phyloP scores from a whole-genome alignment of 805 yeast species.

The Priceomyces castillae region DNA sequence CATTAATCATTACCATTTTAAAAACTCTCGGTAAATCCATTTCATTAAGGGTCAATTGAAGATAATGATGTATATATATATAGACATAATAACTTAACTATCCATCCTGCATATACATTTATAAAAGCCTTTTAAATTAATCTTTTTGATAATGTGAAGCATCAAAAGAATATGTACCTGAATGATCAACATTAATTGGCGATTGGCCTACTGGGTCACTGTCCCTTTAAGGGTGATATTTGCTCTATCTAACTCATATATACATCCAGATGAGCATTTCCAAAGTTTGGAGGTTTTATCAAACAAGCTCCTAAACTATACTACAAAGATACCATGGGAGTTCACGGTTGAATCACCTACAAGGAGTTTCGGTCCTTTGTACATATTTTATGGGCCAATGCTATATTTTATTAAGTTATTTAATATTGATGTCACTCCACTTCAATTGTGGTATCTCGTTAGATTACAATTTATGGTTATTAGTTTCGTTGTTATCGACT shows the following conservation, averaged over 20 bases:
- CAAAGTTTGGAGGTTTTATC: conserved; percentile 81
- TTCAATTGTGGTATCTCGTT: conserved; percentile 49
- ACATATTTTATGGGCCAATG: conserved; percentile 68
- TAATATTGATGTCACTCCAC: conserved; percentile 42
- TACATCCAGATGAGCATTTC: conserved; percentile 97
- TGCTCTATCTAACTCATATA: conserved; percentile 72
- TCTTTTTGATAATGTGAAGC: not conserved
- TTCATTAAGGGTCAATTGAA: conserved; percentile 13
- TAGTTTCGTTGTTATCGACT: conserved; percentile 38
- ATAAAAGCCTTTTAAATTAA: not conserved
- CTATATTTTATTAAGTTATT: conserved; percentile 32
- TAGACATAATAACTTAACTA: conserved; percentile 1
- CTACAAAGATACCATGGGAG: conserved; percentile 76
- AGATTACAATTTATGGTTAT: conserved; percentile 48
- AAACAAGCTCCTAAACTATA: conserved; percentile 41
- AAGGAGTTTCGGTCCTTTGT: conserved; percentile 68
- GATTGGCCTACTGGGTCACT: conserved; percentile 43
- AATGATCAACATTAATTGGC: conserved; percentile 36
- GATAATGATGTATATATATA: not conserved
- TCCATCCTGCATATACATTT: not conserved
- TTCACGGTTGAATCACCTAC: conserved; percentile 57
- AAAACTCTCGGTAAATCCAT: too few species aligned
- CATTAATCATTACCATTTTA: too few species aligned
- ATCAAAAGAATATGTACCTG: too few species aligned
- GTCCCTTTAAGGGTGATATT: conserved; percentile 52